These are phyloP conservation scores for Dendrobium catenatum DNA, from an alignment of 106 monocot genomes.

Conservation along the genomic window DNA sequence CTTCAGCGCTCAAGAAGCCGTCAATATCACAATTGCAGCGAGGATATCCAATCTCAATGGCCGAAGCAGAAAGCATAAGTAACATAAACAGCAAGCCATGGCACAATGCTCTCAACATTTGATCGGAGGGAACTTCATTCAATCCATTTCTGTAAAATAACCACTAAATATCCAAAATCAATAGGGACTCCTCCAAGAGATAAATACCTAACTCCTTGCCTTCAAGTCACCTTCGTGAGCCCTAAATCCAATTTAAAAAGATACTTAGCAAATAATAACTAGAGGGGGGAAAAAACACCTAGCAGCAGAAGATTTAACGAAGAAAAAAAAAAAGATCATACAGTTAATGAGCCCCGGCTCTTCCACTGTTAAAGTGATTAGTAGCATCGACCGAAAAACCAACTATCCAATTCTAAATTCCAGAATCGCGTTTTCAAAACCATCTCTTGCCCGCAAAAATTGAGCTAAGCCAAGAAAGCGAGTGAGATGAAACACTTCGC, in stretches of 20 bases:
- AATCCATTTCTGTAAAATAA: slow-evolving; percentile 7
- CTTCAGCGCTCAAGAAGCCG: slow-evolving; percentile 31
- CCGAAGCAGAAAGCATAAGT: slow-evolving; percentile 10
- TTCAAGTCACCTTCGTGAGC: not conserved
- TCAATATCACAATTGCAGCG: slow-evolving; percentile 47
- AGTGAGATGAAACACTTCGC: not conserved
- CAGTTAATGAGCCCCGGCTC: not conserved
- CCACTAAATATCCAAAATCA: not conserved
- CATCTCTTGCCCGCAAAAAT: not conserved
- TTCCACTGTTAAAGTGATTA: not conserved
- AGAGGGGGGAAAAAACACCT: not conserved
- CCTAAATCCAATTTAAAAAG: slow-evolving; percentile 5
- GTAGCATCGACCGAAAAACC: not conserved
- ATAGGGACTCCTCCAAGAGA: not conserved
- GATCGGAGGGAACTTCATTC: slow-evolving; percentile 18
- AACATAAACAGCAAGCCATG: slow-evolving; percentile 24
- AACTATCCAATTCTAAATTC: not conserved
- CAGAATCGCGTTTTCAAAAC: not conserved
- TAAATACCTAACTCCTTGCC: not conserved
- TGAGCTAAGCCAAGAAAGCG: not conserved
- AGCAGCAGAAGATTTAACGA: not conserved
- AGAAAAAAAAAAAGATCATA: not conserved
- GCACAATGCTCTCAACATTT: slow-evolving; percentile 27
- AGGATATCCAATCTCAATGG: slow-evolving; percentile 25
- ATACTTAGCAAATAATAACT: not conserved